Evolutionary conservation across 2,329 filamentous ascomycete species (phyloP).

Genomic region (Colletotrichum lupini): DNA sequence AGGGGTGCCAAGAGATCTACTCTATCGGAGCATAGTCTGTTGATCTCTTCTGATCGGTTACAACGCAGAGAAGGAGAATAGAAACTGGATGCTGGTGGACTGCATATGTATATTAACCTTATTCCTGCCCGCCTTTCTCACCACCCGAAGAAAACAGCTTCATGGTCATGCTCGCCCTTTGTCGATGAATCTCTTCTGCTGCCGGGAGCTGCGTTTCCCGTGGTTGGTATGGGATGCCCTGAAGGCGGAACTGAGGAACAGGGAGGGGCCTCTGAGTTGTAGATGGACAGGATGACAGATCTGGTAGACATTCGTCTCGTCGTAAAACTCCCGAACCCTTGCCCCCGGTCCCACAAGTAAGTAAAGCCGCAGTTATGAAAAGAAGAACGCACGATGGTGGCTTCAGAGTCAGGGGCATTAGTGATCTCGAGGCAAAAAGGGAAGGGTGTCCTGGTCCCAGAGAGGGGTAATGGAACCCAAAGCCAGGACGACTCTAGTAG

Average conservation of each 20-base stretch:
- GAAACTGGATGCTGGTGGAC: background rate
- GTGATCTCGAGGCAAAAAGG: background rate
- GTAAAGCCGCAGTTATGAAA: background rate
- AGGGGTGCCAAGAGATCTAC: slow-evolving; percentile 10
- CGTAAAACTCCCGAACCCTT: background rate
- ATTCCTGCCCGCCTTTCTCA: background rate
- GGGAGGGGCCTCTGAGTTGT: background rate
- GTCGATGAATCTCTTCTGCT: slow-evolving; percentile 34
- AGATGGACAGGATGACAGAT: background rate
- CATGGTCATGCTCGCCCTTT: background rate
- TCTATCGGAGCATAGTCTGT: slow-evolving; percentile 3
- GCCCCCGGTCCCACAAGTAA: background rate
- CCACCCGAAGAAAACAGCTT: background rate
- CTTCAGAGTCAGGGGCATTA: background rate
- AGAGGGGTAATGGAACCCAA: background rate
- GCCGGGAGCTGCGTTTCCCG: slow-evolving; percentile 23
- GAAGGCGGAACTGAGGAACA: background rate
- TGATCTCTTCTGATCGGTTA: slow-evolving; percentile 13
- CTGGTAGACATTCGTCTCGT: background rate
- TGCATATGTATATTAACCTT: slow-evolving; percentile 6
- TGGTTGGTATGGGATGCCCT: background rate
- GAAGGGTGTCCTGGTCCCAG: background rate
- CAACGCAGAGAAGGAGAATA: background rate
- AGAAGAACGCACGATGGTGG: background rate
- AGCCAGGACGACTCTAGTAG: background rate